Evolutionary conservation across 2,329 filamentous ascomycete species (phyloP).

Genomic region (Cercospora nicotianae): DNA sequence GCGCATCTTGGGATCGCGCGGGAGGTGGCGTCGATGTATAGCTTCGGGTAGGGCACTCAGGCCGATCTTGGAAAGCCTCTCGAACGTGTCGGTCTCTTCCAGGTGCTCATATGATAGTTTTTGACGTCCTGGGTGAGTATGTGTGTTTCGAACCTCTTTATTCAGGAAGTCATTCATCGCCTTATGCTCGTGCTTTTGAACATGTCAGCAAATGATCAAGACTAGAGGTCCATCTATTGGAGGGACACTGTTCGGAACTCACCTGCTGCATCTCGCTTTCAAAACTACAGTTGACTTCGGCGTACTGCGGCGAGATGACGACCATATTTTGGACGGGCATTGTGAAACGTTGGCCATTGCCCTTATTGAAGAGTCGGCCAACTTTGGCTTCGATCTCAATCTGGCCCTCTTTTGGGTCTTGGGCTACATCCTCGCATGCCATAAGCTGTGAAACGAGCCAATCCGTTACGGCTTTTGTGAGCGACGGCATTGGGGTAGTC

Average conservation of each 20-base stretch:
- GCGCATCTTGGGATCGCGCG: constrained; percentile 65
- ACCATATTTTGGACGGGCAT: constrained; percentile 70
- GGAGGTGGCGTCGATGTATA: constrained; percentile 48
- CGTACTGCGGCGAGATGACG: constrained; percentile 61
- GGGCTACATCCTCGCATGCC: constrained; percentile 53
- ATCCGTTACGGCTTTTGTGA: constrained; percentile 31
- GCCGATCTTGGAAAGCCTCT: constrained; percentile 65
- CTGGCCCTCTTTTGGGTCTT: constrained; percentile 63
- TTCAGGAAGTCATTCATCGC: constrained; percentile 85
- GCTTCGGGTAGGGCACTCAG: constrained; percentile 58
- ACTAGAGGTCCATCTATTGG: neutral
- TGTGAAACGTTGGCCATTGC: constrained; percentile 67
- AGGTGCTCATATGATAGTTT: constrained; percentile 78
- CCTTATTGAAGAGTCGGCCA: constrained; percentile 74
- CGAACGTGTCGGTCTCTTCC: constrained; percentile 80
- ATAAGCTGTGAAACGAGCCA: constrained; percentile 32
- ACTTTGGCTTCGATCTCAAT: constrained; percentile 95
- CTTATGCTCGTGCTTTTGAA: constrained; percentile 70
- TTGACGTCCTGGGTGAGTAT: constrained; percentile 49
- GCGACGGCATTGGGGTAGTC: constrained; percentile 28
- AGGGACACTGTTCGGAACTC: constrained; percentile 37
- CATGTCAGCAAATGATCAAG: constrained; percentile 21
- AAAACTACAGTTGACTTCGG: constrained; percentile 60
- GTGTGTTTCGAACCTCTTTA: constrained; percentile 50
- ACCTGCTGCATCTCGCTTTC: constrained; percentile 90